These are phyloP conservation scores for Leptomonas pyrrhocoris DNA, from an alignment of 208 protist species.

Conservation along the genomic window DNA sequence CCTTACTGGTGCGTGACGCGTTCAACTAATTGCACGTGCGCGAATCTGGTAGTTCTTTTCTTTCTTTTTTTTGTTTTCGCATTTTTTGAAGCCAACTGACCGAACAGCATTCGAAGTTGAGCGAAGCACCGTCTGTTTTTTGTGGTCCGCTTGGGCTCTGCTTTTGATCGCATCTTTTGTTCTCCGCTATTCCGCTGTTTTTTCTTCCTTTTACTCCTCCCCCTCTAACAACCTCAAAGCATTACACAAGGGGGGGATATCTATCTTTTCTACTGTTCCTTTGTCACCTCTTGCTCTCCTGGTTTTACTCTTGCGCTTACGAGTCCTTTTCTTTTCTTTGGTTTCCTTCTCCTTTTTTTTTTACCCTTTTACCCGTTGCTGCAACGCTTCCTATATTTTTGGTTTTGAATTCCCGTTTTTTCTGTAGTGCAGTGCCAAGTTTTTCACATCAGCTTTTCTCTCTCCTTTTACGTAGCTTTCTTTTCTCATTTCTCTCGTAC, in stretches of 20 bases:
- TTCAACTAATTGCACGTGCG: not conserved
- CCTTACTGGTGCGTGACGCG: not conserved
- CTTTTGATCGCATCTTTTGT: conserved; percentile 4
- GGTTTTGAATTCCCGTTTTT: not conserved
- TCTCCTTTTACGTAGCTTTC: not conserved
- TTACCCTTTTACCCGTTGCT: not conserved
- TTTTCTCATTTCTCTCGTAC: not conserved
- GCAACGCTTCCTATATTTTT: not conserved
- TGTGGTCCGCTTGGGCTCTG: conserved; percentile 3
- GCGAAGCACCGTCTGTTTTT: not conserved
- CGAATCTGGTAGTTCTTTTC: not conserved
- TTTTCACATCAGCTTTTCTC: not conserved
- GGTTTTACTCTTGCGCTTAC: not conserved
- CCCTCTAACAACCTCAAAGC: not conserved
- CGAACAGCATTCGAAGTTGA: not conserved
- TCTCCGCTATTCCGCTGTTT: conserved; percentile 1
- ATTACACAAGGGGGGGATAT: not conserved
- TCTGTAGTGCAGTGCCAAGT: not conserved
- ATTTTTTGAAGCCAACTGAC: not conserved
- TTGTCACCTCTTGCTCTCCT: not conserved
- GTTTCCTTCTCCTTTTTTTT: conserved; percentile 9
- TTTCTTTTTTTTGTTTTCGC: not conserved
- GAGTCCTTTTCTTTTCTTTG: conserved; percentile 8
- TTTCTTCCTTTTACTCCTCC: not conserved
- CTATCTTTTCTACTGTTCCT: not conserved